These are phyloP conservation scores for Colletotrichum endophyticum DNA, from an alignment of 2,329 filamentous ascomycete species.

Conservation along the genomic window DNA sequence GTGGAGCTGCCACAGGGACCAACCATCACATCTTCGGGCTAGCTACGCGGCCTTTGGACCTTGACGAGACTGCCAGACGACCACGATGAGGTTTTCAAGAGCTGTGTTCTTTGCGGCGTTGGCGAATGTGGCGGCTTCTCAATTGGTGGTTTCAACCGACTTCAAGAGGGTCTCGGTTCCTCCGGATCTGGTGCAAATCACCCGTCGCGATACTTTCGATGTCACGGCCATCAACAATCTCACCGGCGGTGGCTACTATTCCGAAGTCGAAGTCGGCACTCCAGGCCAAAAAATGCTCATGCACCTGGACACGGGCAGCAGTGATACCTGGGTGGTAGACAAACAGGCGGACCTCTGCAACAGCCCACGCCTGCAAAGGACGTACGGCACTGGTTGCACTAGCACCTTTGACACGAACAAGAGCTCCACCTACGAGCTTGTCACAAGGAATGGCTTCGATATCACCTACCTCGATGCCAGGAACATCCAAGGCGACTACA, in stretches of 20 bases:
- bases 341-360: constrained; percentile 15
- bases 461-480: constrained; percentile 67
- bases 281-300: constrained; percentile 62
- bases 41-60: neutral
- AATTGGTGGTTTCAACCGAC: constrained; percentile 7
- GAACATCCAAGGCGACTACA: constrained; percentile 60
- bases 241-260: constrained; percentile 63
- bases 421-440: constrained; percentile 53
- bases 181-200: neutral
- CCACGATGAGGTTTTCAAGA: neutral
- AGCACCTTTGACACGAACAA: constrained; percentile 42
- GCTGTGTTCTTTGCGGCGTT: neutral
- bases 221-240: constrained; percentile 56
- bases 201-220: constrained; percentile 25
- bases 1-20: neutral
- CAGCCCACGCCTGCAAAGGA: neutral
- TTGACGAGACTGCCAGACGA: neutral
- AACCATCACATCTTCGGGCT: neutral
- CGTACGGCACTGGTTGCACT: neutral
- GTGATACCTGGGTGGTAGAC: constrained; percentile 65
- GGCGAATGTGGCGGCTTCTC: neutral
- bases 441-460: constrained; percentile 51
- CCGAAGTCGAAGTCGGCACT: constrained; percentile 67
- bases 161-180: neutral
- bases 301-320: constrained; percentile 72